Conservation (phyloP, 2,329 filamentous ascomycete genomes). For the Aspergillus uvarum region DNA sequence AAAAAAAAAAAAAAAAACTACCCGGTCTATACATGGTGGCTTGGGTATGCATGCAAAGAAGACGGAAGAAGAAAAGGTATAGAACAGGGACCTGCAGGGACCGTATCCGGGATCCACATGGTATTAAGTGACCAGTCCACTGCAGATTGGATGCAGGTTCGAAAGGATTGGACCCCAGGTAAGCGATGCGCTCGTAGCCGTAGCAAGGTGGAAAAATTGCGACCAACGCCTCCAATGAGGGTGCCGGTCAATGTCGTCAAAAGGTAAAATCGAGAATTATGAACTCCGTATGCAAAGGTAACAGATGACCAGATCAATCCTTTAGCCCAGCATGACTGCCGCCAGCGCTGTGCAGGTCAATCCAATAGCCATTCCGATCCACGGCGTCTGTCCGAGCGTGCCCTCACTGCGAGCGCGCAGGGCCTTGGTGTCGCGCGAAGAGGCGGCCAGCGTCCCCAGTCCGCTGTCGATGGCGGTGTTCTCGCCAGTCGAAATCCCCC, state of each 20-base stretch:
- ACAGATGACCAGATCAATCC: neutral
- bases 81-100: constrained; percentile 14
- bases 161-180: neutral
- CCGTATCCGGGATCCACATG: constrained; percentile 10
- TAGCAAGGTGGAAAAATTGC: constrained; percentile 9
- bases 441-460: constrained; percentile 26
- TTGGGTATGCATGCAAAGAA: constrained; percentile 27
- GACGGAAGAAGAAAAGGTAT: constrained; percentile 16
- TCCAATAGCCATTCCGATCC: constrained; percentile 45
- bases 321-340: constrained; percentile 41
- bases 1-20: constrained; percentile 1
- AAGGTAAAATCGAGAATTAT: constrained; percentile 13
- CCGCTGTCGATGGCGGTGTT: constrained; percentile 30
- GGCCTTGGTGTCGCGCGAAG: constrained; percentile 26
- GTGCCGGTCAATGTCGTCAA: constrained; percentile 13
- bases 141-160: constrained; percentile 15
- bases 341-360: constrained; percentile 40
- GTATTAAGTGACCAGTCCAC: constrained; percentile 16
- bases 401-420: constrained; percentile 39
- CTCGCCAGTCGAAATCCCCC: constrained; percentile 7
- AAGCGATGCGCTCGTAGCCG: constrained; percentile 20
- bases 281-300: constrained; percentile 19
- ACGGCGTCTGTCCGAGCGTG: constrained; percentile 40
- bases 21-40: constrained; percentile 29
- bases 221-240: neutral